Base-by-base conservation (phyloP, 192 early-diverging fungal species). In the Jimgerdemannia flammicorona region DNA sequence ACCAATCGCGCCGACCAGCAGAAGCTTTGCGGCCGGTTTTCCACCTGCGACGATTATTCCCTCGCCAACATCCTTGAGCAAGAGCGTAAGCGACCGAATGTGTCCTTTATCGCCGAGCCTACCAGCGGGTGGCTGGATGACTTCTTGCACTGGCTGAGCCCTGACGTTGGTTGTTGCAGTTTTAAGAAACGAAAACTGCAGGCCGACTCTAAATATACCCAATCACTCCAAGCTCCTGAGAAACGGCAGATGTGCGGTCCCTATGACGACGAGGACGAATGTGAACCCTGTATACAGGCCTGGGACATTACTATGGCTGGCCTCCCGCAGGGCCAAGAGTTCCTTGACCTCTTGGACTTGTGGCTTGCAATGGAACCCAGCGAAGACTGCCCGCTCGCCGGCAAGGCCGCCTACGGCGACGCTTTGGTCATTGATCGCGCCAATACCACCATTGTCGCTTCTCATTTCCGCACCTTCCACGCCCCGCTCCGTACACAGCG, bases 71-170 rank as follows among this genome's bases (percentile, higher is more conserved):
- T 89, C 2, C 70, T 91, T 42, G 90, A 91, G 69, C 87, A 89
- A 75, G 90, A 91, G 40, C 83, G 90, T 9, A 90, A 90, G 72
- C 83, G 90, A 10, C 83, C 87, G 7, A 40, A 81, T 6, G 83
- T 90, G 4, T 90, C 89, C 3, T 89, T 79, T 70, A 87, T 91
- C 66, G 90, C 87, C 7, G 84, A 90, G 63, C 89, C 90, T 3
- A 85, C 90, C 2, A 78, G 86, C 40, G 84, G 85, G 14, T 91
- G 90, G 90, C 74, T 90, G 8, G 90, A 91, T 70, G 90, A 91
- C 74, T 90, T 87, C 67, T 74, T 90, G 20, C 84, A 87, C 72
- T 91, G 90, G 90, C 79, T 90, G 14, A 91, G 86, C 67, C 90
- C 90, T 4, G 78, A 78, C 6, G 75, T 88, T 29, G 86, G 82